Base-by-base conservation (phyloP, 78 protist genomes). In the Dictyostelium purpureum region DNA sequence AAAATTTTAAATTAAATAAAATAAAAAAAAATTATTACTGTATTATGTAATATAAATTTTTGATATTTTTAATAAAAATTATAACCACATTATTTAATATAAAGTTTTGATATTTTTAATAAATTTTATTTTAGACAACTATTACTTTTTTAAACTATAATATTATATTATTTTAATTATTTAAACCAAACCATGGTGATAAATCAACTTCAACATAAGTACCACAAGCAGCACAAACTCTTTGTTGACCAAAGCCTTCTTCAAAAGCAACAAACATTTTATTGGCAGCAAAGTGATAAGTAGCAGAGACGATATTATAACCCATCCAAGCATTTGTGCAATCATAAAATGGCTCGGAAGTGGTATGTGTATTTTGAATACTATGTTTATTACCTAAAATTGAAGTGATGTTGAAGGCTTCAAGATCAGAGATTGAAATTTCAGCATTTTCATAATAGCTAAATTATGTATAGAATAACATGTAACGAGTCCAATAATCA, bases 191-290 rank as follows among this genome's bases (percentile, higher is more conserved):
- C n/a, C n/a, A n/a, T n/a, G n/a, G n/a, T n/a, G n/a, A n/a, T n/a
- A n/a, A n/a, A n/a, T n/a, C n/a, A n/a, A n/a, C n/a, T n/a, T n/a
- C n/a, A n/a, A n/a, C n/a, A n/a, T 79, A 83, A 37, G 75, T 67
- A 71, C 73, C 73, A 71, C 90, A 83, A 28, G 70, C 52, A 51
- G 90, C 90, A 71, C 90, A 83, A 19, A 54, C 28, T 57, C 90
- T 49, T 26, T 19, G 14, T 24, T 26, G 19, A 40, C 93, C 88
- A 18, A 42, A 26, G 38, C 96, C 96, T 65, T 85, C 78, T 65
- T 93, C 96, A 35, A 7, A 93, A 9, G 96, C 96, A 11, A 75
- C 51, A 52, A 51, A 93, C 89, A 87, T 63, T 35, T 85, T 93
- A 33, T 35, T 59, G 16, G 54, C 19, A 5, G 70, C 67, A 24